These are phyloP conservation scores for Populus tomentosa DNA, from an alignment of 441 rosid genomes.

Conservation along the genomic window DNA sequence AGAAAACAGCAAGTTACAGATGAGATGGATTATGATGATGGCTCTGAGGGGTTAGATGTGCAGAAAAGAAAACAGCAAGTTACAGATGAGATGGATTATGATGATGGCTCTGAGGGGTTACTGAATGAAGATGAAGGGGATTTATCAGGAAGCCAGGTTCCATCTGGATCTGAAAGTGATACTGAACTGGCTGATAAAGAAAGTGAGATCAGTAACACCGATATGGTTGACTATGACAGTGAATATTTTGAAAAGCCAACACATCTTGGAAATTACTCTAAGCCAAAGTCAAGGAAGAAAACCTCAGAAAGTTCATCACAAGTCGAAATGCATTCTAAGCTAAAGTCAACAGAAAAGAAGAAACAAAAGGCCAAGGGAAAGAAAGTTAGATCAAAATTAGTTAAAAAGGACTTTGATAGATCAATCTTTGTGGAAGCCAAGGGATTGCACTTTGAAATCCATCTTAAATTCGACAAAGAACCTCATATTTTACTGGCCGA, in stretches of 20 bases:
- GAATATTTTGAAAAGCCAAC: constrained; percentile 18
- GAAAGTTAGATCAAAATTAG: constrained; percentile 25
- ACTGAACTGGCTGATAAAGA: constrained; percentile 47
- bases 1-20: constrained; percentile 53
- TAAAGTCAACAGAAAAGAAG: constrained; percentile 21
- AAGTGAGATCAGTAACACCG: constrained; percentile 36
- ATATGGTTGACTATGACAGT: constrained; percentile 19
- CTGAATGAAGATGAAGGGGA: constrained; percentile 42
- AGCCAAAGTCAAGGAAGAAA: constrained; percentile 27
- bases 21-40: constrained; percentile 85
- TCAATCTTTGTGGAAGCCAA: constrained; percentile 39
- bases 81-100: constrained; percentile 82
- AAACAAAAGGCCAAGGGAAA: constrained; percentile 31
- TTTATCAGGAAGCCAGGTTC: constrained; percentile 25
- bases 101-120: constrained; percentile 60
- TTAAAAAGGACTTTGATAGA: constrained; percentile 41
- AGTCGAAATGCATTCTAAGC: constrained; percentile 3
- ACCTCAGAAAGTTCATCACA: constrained; percentile 3
- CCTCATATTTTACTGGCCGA: constrained; percentile 87
- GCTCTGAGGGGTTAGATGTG: constrained; percentile 63
- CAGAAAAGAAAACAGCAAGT: constrained; percentile 55
- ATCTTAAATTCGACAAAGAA: constrained; percentile 62
- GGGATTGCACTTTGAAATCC: constrained; percentile 66
- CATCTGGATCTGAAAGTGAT: constrained; percentile 52
- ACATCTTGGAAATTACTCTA: constrained; percentile 17